Evolutionary conservation across 108 stramenopile species (phyloP).

Genomic region (Seminavis robusta): DNA sequence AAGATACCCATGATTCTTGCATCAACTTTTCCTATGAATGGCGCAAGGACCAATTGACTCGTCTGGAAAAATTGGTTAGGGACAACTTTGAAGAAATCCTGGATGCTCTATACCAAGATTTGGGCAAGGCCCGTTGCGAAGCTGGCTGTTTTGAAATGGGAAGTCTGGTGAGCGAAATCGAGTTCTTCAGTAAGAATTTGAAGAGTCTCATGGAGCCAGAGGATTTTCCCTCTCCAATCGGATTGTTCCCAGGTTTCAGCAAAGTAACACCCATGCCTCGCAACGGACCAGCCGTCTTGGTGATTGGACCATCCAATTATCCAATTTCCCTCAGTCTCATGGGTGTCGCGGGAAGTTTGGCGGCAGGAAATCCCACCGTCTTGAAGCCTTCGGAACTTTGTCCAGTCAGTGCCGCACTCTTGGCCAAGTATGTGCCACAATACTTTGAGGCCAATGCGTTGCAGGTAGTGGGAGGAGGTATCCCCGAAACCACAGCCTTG

Average conservation of each 20-base stretch:
- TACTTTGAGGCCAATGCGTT: slow-evolving; percentile 66
- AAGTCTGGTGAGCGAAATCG: slow-evolving; percentile 21
- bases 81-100: slow-evolving; percentile 23
- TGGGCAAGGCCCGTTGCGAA: slow-evolving; percentile 35
- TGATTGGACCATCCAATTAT: slow-evolving; percentile 87
- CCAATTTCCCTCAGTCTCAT: slow-evolving; percentile 56
- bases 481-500: slow-evolving; percentile 50
- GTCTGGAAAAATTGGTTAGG: slow-evolving; percentile 9
- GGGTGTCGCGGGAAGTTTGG: slow-evolving; percentile 66
- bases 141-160: slow-evolving; percentile 21
- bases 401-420: slow-evolving; percentile 26
- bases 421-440: slow-evolving; percentile 35
- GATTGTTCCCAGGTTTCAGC: slow-evolving; percentile 17
- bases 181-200: slow-evolving; percentile 20
- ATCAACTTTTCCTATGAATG: slow-evolving; percentile 40
- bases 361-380: slow-evolving; percentile 81
- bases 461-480: slow-evolving; percentile 71
- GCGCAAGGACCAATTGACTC: slow-evolving; percentile 28
- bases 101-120: slow-evolving; percentile 27
- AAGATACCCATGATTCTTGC: slow-evolving; percentile 27
- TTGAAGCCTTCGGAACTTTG: slow-evolving; percentile 81
- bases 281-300: slow-evolving; percentile 36
- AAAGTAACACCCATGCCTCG: slow-evolving; percentile 24
- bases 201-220: slow-evolving; percentile 29
- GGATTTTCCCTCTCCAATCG: slow-evolving; percentile 17